Base-by-base conservation (phyloP, 441 rosid genomes). In the Eruca vesicaria region DNA sequence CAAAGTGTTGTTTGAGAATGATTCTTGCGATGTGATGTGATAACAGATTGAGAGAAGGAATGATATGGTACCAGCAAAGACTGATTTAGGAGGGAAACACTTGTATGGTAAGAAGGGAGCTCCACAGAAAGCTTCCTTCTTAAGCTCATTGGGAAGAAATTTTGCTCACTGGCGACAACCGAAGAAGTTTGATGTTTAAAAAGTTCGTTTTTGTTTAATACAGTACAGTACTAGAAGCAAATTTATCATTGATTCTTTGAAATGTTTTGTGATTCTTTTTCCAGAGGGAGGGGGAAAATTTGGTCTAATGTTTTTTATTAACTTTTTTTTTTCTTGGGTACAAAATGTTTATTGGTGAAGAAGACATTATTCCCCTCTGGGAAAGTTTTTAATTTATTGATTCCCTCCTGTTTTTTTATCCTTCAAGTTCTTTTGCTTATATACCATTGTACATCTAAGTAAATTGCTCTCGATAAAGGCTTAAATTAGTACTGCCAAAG, bases 121-220 rank as follows among this genome's bases (percentile, higher is more conserved):
- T 50, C 89, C 88, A 63, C 87, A 83, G 4, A 87, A 83, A 82
- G 71, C 75, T 52, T 82, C 94, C 35, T 88, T 96, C 68, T 81
- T 92, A 38, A 84, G 92, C 69, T 88, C 96, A 29, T 72, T 96
- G 73, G 84, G 89, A 5, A 86, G 89, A 82, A 92, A 87, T 77
- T 86, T 91, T 82, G 94, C 87, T 21, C 95, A 89, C 10, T 87
- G 98, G 98, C 82, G 85, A 74, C 98, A 89, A 73, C 99, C 99
- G 0, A 96, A 94, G 85, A 96, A 94, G 76, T 88, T 74, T 29
- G 98, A 92, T 78, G 78, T 77, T 45, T 96, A 85, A 45, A 19
- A 38, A 16, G 55, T 48, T 60, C 2, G 0, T 8, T 7, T 14
- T 53, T 52, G 11, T 65, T 63, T 20, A 19, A 20, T 53, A 7